Base-by-base conservation (phyloP, 495 filamentous ascomycete species). In the Talaromyces trachyspermus region DNA sequence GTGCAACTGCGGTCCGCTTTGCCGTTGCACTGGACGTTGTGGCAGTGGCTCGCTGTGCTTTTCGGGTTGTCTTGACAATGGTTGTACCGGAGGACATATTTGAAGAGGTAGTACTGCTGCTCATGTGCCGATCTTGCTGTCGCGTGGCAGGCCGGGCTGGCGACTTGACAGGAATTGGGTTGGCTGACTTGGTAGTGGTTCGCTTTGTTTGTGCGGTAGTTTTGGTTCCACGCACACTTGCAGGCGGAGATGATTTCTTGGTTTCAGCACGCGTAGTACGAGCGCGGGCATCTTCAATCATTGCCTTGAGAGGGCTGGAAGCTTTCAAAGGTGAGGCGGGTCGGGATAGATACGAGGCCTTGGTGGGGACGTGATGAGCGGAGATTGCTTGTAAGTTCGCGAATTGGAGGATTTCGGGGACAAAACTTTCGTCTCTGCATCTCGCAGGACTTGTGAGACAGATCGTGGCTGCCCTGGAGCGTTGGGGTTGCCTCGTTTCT, bases 341-440 rank as follows among this genome's bases (percentile, higher is more conserved):
- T 9, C 68, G 73, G 4, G 78, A 66, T 2, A 79, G 50, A 38
- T 74, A 70, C 3, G 72, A 69, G 8, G 72, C 62, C 33, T 68
- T 70, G 18, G 68, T 62, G 10, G 63, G 66, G 71, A 71, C 2
- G 62, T 58, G 17, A 63, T 63, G 54, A 78, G 64, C 6, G 79
- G 79, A 3, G 80, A 82, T 43, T 75, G 70, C 2, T 77, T 82
- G 39, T 80, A 70, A 12, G 82, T 76, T 22, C 85, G 77, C 2
- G 85, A 86, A 59, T 95, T 92, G 20, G 80, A 79, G 0, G 88
- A 88, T 54, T 87, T 84, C 10, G 88, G 88, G 0, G 88, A 92
- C 10, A 92, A 75, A 19, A 91, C 77, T 37, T 71, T 63, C 68
- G 80, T 58, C 41, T 78, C 71, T 17, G 62, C 61, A 14, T 61